Base-by-base conservation (phyloP, 192 early-diverging fungal species). In the Backusella sp. region DNA sequence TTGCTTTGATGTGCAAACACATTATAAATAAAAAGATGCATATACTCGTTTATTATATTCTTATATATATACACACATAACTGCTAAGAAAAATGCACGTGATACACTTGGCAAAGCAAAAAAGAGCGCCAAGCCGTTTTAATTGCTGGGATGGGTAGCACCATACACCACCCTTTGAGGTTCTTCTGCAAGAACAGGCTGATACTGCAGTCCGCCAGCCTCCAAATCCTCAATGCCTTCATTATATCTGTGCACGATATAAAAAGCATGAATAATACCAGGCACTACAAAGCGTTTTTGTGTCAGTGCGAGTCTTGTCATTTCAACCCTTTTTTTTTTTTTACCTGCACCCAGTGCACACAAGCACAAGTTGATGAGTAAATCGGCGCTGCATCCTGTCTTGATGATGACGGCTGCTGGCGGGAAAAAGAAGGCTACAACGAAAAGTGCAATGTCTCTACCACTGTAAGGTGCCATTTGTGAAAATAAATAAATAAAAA, bases 181-280 rank as follows among this genome's bases (percentile, higher is more conserved):
- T 1, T 78, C 66, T 39, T 77, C 73, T 0, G 62, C 66, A 1
- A 78, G 73, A 9, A 83, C 70, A 23, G 32, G 71, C 26, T 83
- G 75, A 41, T 83, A 83, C 4, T 41, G 66, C 46, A 80, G 46
- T 23, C 78, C 78, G 19, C 73, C 82, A 15, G 56, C 35, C 65
- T 80, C 82, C 32, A 80, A 36, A 68, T 80, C 74, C 52, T 83
- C 77, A 42, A 77, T 67, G 30, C 39, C 49, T 34, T 83, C 82
- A 32, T 79, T 83, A 46, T 83, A 83, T 59, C 82, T 88, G 68
- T 87, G 77, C 7, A 91, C 79, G 39, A 91, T 74, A 65, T 90
- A 91, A 78, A 83, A 88, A 30, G 89, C 88, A 67, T 91, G 91
- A 35, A 91, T 80, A 62, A 91, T 86, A 49, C 91, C 92, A 6